Evolutionary conservation across 139 green algal genomes (phyloP), one percentile per base, ranked within the genome.

Genomic region (Prasinococcaceae sp.): DNA sequence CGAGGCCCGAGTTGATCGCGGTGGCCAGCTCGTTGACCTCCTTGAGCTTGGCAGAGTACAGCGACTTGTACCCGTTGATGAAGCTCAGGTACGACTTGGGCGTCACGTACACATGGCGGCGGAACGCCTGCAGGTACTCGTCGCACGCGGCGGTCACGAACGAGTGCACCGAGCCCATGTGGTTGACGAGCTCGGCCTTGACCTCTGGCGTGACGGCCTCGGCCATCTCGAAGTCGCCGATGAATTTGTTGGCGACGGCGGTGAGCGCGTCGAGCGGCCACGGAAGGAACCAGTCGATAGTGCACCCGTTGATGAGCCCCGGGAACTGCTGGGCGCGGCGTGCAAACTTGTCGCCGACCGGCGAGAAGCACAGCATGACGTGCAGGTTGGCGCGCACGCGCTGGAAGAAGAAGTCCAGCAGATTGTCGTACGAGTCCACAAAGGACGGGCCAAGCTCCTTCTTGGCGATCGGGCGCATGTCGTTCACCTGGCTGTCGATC

Each of bases 51-150:
- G 58, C 66, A 33, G 33, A 57, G 70, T 94, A 94, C 49, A 96
- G 67, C 50, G 75, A 53, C 72, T 90, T 88, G 79, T 88, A 94
- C 37, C 76, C 79, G 52, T 68, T 66, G 44, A 96, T 79, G 65
- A 94, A 94, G 42, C 77, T 79, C 24, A 96, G 74, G 72, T 90
- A 96, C 23, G 65, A 83, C 74, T 89, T 92, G 50, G 87, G 87
- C 27, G 87, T 94, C 29, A 94, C 84, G 72, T 94, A 92, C 46
- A 86, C 84, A 60, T 86, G 74, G 36, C 84, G 74, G 22, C 86
- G 55, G 72, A 81, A 88, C 60, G 85, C 82, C 29, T 88, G 80
- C 65, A 84, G 85, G 73, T 94, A 94, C 63, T 93, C 79, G 43
- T 70, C 65, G 83, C 81, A 92, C 17, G 82, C 80, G 17, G 63